Evolutionary conservation across 768 basidiomycete genomes (phyloP), one percentile per base, ranked within the genome.

Genomic region (Tubosaeta sp.): DNA sequence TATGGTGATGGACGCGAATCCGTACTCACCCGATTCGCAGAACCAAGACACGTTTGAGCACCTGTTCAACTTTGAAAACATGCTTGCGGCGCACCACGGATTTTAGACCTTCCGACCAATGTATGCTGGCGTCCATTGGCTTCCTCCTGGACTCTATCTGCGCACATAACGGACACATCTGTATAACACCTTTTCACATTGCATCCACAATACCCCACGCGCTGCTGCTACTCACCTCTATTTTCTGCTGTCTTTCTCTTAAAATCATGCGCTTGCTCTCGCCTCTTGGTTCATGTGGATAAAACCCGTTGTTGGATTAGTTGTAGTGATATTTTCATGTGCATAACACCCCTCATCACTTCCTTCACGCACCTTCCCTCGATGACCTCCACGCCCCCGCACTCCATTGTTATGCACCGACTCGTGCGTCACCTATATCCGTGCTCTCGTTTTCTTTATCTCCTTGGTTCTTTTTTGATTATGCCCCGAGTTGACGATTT

Each of bases 81-180:
- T 72, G 71, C 68, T 69, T 41, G 56, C 58, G 13, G 55, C 55
- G 33, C 63, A 61, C 50, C 64, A 68, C 53, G 69, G 67, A 50
- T 69, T 65, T 55, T 69, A 70, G 64, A 57, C 39, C 47, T 46
- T 55, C 45, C 33, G 37, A 55, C 67, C 69, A 68, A 69, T 69
- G 67, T 48, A 69, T 70, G 67, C 67, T 63, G 67, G 67, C 69
- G 61, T 69, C 54, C 63, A 65, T 66, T 66, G 68, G 64, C 65
- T 51, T 48, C 57, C 38, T 55, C 56, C 54, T 59, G 65, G 65
- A 66, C 65, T 51, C 48, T 34, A 56, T 56, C 17, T 54, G 56
- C 54, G 54, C 55, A 63, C 52, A 57, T 50, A 34, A 65, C 53
- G 61, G 64, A 65, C 63, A 49, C 62, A 58, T 57, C 56, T 71